Percentiles rank a stretch among this genome's conserved stretches.
Evolutionary conservation across 139 green algal species (phyloP).

Genomic region (Volvox africanus): DNA sequence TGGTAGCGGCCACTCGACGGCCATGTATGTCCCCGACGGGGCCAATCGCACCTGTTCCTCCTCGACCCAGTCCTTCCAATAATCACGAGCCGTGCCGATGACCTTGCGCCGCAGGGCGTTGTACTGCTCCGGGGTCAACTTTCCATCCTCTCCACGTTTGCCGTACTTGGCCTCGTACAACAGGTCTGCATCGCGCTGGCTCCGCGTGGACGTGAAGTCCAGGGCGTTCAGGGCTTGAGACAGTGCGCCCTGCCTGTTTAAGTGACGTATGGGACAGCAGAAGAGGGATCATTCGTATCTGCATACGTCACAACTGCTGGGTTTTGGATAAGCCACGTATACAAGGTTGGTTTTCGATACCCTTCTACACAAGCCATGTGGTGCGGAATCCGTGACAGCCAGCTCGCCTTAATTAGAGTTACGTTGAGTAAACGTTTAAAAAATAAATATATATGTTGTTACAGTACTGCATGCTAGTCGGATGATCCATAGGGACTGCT

Average conservation of each 20-base stretch:
- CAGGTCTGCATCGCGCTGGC: slow-evolving; percentile 71
- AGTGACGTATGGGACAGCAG: neutral
- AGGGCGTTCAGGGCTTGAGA: slow-evolving; percentile 59
- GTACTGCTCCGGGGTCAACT: slow-evolving; percentile 70
- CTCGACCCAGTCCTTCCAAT: slow-evolving; percentile 78
- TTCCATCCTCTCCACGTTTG: slow-evolving; percentile 63
- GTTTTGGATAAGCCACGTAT: too few relatives aligned
- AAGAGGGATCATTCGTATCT: too few relatives aligned
- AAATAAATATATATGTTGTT: too few relatives aligned
- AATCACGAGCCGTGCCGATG: slow-evolving; percentile 72
- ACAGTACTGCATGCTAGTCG: too few relatives aligned
- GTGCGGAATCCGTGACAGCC: too few relatives aligned
- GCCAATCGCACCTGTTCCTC: slow-evolving; percentile 62
- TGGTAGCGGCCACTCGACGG: neutral
- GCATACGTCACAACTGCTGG: too few relatives aligned
- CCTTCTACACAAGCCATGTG: too few relatives aligned
- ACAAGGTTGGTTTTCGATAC: too few relatives aligned
- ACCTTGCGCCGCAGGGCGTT: slow-evolving; percentile 74
- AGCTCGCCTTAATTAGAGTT: too few relatives aligned
- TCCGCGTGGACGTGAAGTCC: slow-evolving; percentile 73
- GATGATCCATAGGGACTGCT: too few relatives aligned
- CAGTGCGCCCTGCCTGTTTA: slow-evolving; percentile 8
- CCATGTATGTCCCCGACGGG: too few relatives aligned
- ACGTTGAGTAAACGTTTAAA: too few relatives aligned
- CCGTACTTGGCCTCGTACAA: slow-evolving; percentile 81